Conservation (phyloP, 805 yeast species). For the Martiniozyma abietophila region DNA sequence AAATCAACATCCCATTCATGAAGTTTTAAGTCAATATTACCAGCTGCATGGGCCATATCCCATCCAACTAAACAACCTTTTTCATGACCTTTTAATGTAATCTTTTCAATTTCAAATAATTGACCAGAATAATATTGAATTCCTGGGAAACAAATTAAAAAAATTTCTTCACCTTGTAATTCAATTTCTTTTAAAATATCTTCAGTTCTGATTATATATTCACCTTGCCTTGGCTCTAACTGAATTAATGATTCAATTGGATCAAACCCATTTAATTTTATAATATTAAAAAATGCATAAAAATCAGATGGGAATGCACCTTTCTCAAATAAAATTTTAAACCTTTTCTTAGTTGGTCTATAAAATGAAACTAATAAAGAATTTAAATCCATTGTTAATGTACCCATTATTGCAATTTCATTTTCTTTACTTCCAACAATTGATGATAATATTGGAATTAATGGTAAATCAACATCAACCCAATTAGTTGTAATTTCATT, state of each 20-base stretch:
- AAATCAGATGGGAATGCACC: slow-evolving; percentile 90
- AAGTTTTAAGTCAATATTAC: slow-evolving; percentile 66
- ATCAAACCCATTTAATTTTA: slow-evolving; percentile 44
- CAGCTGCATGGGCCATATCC: slow-evolving; percentile 95
- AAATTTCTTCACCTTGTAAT: slow-evolving; percentile 49
- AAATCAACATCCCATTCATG: slow-evolving; percentile 91
- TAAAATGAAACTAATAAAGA: slow-evolving; percentile 66
- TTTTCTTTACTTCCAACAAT: slow-evolving; percentile 63
- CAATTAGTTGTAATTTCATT: slow-evolving; percentile 49
- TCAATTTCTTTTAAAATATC: slow-evolving; percentile 52
- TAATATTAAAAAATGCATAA: slow-evolving; percentile 75
- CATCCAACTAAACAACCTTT: slow-evolving; percentile 63
- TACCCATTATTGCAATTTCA: slow-evolving; percentile 88
- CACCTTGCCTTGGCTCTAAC: slow-evolving; percentile 49
- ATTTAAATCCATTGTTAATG: slow-evolving; percentile 76
- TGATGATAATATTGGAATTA: slow-evolving; percentile 57
- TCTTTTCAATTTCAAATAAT: slow-evolving; percentile 60
- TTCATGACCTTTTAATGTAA: slow-evolving; percentile 54
- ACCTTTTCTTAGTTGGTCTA: slow-evolving; percentile 47
- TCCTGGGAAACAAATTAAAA: slow-evolving; percentile 76
- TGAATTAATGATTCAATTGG: slow-evolving; percentile 54
- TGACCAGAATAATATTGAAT: slow-evolving; percentile 93
- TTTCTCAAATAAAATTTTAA: slow-evolving; percentile 73
- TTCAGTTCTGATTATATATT: slow-evolving; percentile 48
- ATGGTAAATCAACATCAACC: slow-evolving; percentile 79